Evolutionary conservation across 768 basidiomycete species (phyloP), one percentile per base, ranked within the genome.

Genomic region (Boletus rufocinnamomeus): DNA sequence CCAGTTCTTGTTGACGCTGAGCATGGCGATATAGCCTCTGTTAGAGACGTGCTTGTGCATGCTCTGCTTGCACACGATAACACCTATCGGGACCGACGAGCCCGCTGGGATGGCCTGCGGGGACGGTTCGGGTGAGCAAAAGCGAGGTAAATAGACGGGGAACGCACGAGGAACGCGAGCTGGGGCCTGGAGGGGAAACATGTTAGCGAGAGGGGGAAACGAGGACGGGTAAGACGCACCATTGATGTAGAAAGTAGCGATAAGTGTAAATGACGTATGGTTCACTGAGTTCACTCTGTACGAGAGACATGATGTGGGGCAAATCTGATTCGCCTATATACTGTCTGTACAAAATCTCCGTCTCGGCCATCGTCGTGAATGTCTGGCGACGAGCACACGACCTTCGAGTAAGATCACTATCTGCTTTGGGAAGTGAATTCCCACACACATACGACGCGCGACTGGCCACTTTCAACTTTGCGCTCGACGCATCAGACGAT

Each of bases 11-110:
- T 83, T 82, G 30, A 98, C 94, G 68, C 92, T 93, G 55, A 98
- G 84, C 97, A 98, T 98, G 38, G 95, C 97, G 58, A 99, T 96
- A 72, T 99, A 99, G 16, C 97, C 97, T 70, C 97, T 76, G 70
- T 94, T 92, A 11, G 84, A 77, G 40, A 77, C 75, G 61, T 88
- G 82, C 55, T 80, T 79, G 76, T 98, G 97, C 71, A 84, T 80
- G 66, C 94, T 94, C 75, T 97, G 96, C 80, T 98, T 99, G 84
- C 94, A 97, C 23, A 99, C 89, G 59, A 99, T 93, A 17, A 93
- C 92, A 30, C 93, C 97, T 60, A 98, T 84, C 19, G 95, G 91
- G 28, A 75, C 76, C 11, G 81, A 67, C 13, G 66, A 73, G 21
- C 50, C 66, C 19, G 69, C 56, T 3, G 66, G 68, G 28, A 68